Evolutionary conservation across 306 rosid species (phyloP).

Genomic region (Cicer bijugum): DNA sequence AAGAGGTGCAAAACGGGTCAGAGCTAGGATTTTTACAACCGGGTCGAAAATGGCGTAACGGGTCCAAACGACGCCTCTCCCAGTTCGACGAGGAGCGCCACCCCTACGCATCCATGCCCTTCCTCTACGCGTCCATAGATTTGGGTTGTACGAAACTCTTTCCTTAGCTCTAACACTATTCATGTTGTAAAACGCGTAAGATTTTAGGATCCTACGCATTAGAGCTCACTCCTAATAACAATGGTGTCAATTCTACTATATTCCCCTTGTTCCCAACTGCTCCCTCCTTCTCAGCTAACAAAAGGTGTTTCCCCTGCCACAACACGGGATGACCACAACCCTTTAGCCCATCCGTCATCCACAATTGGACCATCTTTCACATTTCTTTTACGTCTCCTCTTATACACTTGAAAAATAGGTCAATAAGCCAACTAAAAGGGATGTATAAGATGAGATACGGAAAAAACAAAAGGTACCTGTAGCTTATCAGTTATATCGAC

Average conservation of each 20-base stretch:
- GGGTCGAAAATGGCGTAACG: no score
- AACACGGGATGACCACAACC: not conserved
- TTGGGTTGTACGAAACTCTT: no score
- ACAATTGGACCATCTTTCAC: not conserved
- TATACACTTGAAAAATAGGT: not conserved
- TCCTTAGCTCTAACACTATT: no score
- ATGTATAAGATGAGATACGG: conserved; percentile 17
- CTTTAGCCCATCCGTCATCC: not conserved
- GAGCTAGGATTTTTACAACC: no score
- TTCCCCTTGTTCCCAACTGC: not conserved
- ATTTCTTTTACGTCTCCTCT: not conserved
- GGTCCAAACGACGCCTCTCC: no score
- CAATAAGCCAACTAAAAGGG: not conserved
- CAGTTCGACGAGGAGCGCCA: no score
- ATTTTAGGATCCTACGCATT: no score
- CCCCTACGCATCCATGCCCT: no score
- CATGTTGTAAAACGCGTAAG: no score
- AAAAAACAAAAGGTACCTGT: not conserved
- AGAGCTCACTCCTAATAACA: no score
- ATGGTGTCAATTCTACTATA: not conserved
- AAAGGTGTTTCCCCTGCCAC: not conserved
- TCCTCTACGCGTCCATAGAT: no score
- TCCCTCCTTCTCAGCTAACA: not conserved
- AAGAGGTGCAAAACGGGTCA: no score
- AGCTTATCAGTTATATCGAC: conserved; percentile 20